Base-by-base conservation (phyloP, 2,329 filamentous ascomycete genomes). In the Sclerotinia minor region DNA sequence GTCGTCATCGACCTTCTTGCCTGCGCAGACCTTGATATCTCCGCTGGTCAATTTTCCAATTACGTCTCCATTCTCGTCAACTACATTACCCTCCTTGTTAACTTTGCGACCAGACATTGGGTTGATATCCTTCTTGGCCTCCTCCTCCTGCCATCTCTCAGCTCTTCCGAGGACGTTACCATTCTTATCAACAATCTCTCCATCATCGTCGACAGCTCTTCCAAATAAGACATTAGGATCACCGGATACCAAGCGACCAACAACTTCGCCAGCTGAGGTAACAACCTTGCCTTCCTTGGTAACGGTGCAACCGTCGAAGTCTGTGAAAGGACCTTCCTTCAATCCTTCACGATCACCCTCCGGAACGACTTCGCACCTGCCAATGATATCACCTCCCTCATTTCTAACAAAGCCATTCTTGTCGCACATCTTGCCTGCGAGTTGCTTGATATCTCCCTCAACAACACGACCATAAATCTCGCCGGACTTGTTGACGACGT, bases 101-200 rank as follows among this genome's bases (percentile, higher is more conserved):
- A 88, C 84, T 63, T 80, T 81, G 61, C 83, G 82, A 26, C 85
- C 85, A 1, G 81, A 79, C 72, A 87, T 81, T 57, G 83, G 82
- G 67, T 81, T 83, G 71, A 83, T 78, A 67, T 83, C 80, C 77
- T 82, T 83, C 76, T 83, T 79, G 5, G 80, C 87, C 73, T 81
- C 82, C 15, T 81, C 80, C 74, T 85, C 83, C 72, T 79, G 81
- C 84, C 84, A 88, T 26, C 85, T 81, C 77, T 88, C 85, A 0
- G 85, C 85, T 69, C 84, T 83, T 38, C 84, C 85, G 2, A 88
- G 77, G 0, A 80, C 76, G 70, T 88, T 88, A 44, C 85, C 85
- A 75, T 92, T 93, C 77, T 87, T 88, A 81, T 95, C 92, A 67
- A 91, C 83, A 44, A 96, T 87, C 68, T 95, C 92, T 49, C 92